These are phyloP conservation scores for Neonectria coccinea DNA, from an alignment of 2,329 filamentous ascomycete genomes.

Conservation along the genomic window DNA sequence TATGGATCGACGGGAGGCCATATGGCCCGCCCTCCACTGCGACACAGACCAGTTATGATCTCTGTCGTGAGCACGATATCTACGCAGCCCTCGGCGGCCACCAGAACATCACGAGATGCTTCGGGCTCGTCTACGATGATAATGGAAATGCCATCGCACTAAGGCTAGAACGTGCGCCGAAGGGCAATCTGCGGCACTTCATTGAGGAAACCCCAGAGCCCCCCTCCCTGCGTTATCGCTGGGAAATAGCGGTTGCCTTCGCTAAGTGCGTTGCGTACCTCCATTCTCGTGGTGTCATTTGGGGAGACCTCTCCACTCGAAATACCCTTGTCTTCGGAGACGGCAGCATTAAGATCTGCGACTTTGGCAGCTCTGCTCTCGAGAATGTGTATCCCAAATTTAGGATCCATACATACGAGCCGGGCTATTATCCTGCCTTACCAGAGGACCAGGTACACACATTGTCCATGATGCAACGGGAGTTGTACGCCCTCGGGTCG, in stretches of 20 bases:
- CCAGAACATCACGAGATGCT: constrained; percentile 14
- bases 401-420: constrained; percentile 19
- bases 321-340: constrained; percentile 14
- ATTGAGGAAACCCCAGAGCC: constrained; percentile 10
- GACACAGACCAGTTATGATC: constrained; percentile 13
- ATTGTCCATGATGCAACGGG: constrained; percentile 17
- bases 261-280: constrained; percentile 2
- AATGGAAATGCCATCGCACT: constrained; percentile 15
- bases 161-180: constrained; percentile 11
- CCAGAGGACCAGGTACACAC: constrained; percentile 8
- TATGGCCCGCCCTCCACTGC: constrained; percentile 14
- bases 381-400: constrained; percentile 12
- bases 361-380: constrained; percentile 11
- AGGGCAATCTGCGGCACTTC: constrained; percentile 22
- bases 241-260: neutral
- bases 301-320: constrained; percentile 16
- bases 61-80: constrained; percentile 16
- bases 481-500: constrained; percentile 20
- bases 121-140: constrained; percentile 13
- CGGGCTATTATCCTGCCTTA: constrained; percentile 18
- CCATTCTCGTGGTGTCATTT: constrained; percentile 16
- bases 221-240: neutral
- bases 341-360: constrained; percentile 8
- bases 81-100: constrained; percentile 12
- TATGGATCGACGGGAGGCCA: constrained; percentile 21